Evolutionary conservation across 2,329 filamentous ascomycete genomes (phyloP), one percentile per base, ranked within the genome.

Genomic region (Beauveria varroae): DNA sequence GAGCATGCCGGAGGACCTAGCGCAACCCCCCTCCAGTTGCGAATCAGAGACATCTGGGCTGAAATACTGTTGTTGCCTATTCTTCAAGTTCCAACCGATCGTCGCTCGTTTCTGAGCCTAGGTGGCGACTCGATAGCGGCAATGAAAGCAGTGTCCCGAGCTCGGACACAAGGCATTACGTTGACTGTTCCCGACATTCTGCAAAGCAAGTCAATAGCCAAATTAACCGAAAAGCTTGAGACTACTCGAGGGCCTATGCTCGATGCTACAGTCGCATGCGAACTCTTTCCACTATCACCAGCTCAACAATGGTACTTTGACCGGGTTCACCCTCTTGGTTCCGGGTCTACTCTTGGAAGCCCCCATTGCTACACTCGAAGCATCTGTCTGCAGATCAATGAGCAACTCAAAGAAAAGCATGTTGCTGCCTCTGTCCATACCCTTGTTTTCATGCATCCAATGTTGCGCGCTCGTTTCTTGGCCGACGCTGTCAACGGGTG

Each of bases 31-130:
- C 41, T 56, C 4, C n/a, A 69, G 26, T 49, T 62, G 34, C 67
- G 67, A 0, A 65, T 77, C 8, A 69, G 66, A 75, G 47, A 63
- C 5, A 20, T 64, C 0, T 66, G 65, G 65, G 64, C 63, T 22
- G 47, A 60, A 20, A 46, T 63, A 4, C 61, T 66, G 6, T 22
- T 43, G 3, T 46, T 46, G 5, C n/a, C 43, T 24, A 10, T 24
- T 20, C 1, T 22, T 4, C 18, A 24, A 46, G 43, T 24, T 20
- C 43, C 43, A 22, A 54, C 61, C 26, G 46, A 54, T 14, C 34
- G 37, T 5, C 53, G 62, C 5, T 51, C 26, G 14, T 68, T 68
- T 37, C 40, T 66, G 34, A 60, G 63, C 2, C 61, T 67, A 18
- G 66, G 66, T 18, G 65, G 66, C 22, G 66, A 68, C 22, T 68